Evolutionary conservation across 1,284 basidiomycete genomes (phyloP), one percentile per base, ranked within the genome.

Genomic region (Earliella scabrosa): DNA sequence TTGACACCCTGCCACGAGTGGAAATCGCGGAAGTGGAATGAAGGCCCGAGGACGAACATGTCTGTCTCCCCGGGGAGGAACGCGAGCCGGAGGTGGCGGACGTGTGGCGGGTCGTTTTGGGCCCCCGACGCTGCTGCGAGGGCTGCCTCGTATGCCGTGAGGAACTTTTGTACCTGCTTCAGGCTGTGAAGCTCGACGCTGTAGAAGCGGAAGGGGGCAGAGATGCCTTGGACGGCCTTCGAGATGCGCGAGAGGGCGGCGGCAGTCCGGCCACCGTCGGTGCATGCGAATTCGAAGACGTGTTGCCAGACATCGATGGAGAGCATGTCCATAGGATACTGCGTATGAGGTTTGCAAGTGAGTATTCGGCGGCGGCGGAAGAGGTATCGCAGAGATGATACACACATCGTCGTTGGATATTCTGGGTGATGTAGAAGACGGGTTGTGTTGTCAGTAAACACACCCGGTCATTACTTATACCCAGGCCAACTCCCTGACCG

Each of bases 31-130:
- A 56, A 46, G 45, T 56, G 56, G 53, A 39, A 54, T 2, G 48
- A 26, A 0, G 41, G 50, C 5, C 48, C 54, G 35, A 62, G 56
- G 27, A 56, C n/a, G 11, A 29, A 46, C 23, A 54, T 35, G 27
- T 58, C 56, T 20, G 52, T 54, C 45, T 58, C 34, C 2, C 45
- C 39, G 2, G 56, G 56, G 26, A 58, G 56, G 39, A 58, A 58
- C 1, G 52, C 36, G 16, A 58, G 52, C 8, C 54, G 39, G 16
- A 58, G 45, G 43, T 51, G 49, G 34, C 48, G 44, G 18, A 58
- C 56, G 23, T 27, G 54, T 16, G 56, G 56, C 6, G 52, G 23
- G 24, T 54, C 45, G 40, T 10, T 16, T 31, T 40, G 29, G 24
- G 34, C 21, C 21, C 32, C 35, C 31, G 34, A 7, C 38, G 45